Evolutionary conservation across 225 moss, liverwort and hornwort species (phyloP).

Genomic region (Pleurozium schreberi): DNA sequence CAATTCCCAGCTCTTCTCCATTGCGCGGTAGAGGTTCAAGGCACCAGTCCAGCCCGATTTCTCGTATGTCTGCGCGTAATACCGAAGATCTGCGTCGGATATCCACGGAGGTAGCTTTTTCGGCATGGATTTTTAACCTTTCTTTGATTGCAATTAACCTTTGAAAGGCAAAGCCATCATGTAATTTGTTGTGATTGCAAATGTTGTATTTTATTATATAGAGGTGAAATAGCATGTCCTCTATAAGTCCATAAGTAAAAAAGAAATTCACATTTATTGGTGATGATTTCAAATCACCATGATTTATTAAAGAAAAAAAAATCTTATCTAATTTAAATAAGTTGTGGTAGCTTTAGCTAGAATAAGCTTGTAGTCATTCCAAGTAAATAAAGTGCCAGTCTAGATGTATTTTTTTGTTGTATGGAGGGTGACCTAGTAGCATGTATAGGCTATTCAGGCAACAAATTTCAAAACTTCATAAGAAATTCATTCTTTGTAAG

Average conservation of each 20-base stretch:
- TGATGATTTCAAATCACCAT: background rate
- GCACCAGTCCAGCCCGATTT: conserved; percentile 83
- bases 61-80: conserved; percentile 61
- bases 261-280: background rate
- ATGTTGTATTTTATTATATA: background rate
- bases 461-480: no score
- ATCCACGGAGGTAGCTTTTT: conserved; percentile 68
- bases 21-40: conserved; percentile 65
- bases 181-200: background rate
- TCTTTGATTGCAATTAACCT: background rate
- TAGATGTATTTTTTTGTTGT: no score
- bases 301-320: no score
- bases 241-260: no score
- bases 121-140: conserved; percentile 11
- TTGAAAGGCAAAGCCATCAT: background rate
- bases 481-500: no score
- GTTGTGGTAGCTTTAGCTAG: no score
- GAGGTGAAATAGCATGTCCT: background rate
- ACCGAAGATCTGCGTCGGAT: conserved; percentile 64
- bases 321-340: background rate
- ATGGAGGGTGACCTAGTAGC: no score
- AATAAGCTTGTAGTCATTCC: no score
- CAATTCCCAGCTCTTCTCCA: conserved; percentile 81
- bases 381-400: no score
- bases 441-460: no score